Base-by-base conservation (phyloP, 164 flowering plant species). In the Sextonia rubra region DNA sequence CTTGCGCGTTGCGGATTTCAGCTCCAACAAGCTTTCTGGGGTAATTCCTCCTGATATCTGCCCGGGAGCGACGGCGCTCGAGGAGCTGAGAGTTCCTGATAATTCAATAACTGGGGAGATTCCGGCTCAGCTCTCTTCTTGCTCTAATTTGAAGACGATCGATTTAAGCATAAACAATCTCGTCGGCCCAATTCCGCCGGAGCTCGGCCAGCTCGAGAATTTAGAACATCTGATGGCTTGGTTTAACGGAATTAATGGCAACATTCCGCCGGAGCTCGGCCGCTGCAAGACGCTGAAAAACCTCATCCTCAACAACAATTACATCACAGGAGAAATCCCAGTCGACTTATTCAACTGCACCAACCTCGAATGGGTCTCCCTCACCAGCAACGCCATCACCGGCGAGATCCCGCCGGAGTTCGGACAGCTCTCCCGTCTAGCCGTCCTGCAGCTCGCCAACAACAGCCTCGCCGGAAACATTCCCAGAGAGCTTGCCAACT, bases 151-250 rank as follows among this genome's bases (percentile, higher is more conserved):
- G 17, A 89, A 83, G 77, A 86, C 85, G 0, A 78, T 94, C 26
- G 98, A 94, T 79, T 80, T 94, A 66, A 94, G 97, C 75, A 61
- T 94, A 11, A 94, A 94, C 78, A 90, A 89, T 77, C 84, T 94
- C 63, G 86, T 79, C 3, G 97, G 97, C 2, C 76, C 92, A 7
- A 88, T 94, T 29, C 98, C 97, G 0, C 60, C 77, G 0, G 89
- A 89, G 75, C 69, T 94, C 15, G 93, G 98, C 12, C 75, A 69
- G 76, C 91, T 94, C 3, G 76, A 80, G 73, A 85, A 90, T 67
- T 87, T 94, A 0, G 97, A 92, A 86, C 91, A 88, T 70, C 70
- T 94, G 22, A 87, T 92, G 66, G 97, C 93, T 2, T 94, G 98
- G 98, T 92, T 82, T 79, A 94, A 94, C 76, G 82, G 85, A 11